Evolutionary conservation across 2,329 filamentous ascomycete species (phyloP), one percentile per base, ranked within the genome.

Genomic region (Aspergillus jensenii): DNA sequence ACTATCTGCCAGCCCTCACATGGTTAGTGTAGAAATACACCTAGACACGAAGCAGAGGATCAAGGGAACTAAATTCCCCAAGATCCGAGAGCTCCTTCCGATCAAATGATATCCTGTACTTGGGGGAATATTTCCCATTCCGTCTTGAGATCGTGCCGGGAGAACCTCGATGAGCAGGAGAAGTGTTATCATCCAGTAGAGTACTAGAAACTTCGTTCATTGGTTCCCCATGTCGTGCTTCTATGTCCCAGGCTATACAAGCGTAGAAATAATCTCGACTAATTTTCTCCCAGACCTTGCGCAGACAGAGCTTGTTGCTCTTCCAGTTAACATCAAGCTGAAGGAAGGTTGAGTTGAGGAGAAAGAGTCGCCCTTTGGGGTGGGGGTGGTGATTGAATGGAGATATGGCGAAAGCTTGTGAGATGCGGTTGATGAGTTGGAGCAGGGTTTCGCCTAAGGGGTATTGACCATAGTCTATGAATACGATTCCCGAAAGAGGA

Each of bases 201-300:
- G 56, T 59, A 31, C 54, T 50, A 2, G 46, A 39, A 33, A 60
- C 37, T 40, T 59, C 53, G 21, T 59, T 54, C 0, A 33, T 25
- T 6, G 21, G 19, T 31, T 35, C 19, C 14, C 12, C 12, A 15
- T 6, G 33, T 7, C 2, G 9, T 7, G 6, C 25, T 11, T 40
- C 33, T 6, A 19, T 19, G 35, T 51, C 57, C 72, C 73, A 74
- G 25, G 60, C 63, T 23, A 77, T 58, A 55, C 67, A 74, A 3
- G 71, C 73, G 41, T 71, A 74, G 47, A 71, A 75, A 35, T 70
- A 68, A 7, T 63, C 59, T 33, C 54, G 62, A 21, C 67, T 67
- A 15, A 73, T 64, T 27, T 57, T 52, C 11, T 64, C 57, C 72
- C 74, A 76, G 1, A 67, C 68, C 3, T 63, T 57, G 2, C 59